Evolutionary conservation across 805 yeast species (phyloP), one percentile per base, ranked within the genome.

Genomic region (Wickerhamomyces hampshirensis): DNA sequence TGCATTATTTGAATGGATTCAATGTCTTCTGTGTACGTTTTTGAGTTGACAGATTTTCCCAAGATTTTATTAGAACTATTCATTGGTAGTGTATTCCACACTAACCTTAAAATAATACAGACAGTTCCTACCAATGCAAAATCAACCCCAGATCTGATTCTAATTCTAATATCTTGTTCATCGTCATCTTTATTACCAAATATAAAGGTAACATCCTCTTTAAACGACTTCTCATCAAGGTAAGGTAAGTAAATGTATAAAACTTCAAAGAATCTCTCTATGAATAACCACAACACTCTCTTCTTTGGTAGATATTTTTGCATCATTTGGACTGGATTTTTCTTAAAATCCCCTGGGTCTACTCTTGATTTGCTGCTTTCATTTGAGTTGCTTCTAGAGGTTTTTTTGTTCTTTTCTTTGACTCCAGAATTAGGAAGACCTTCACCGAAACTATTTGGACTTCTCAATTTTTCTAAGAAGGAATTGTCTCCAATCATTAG

Each of bases 231-330:
- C 51, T 81, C 86, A 55, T 81, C 87, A 23, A 81, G 58, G 43
- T 72, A 77, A 3, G 93, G 89, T 47, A 81, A 64, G 38, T 72
- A 78, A 11, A 84, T 71, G 52, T 83, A 83, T 5, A 81, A 58
- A 23, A 68, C 65, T 9, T 65, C 66, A 51, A 82, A 82, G 44
- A 74, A 82, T 43, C 78, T 62, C 40, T 78, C 75, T 19, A 81
- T 59, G 33, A 78, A 60, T 30, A 68, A 49, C 75, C 83, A 74
- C 7, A 80, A 65, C 1, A 75, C 67, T 39, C 65, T 66, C 46
- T 73, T 71, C 19, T 62, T 66, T 0, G 89, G 89, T 31, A 81
- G 48, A 35, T 64, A 59, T 37, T 61, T 61, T 43, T 70, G 69
- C 41, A 69, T 63, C 51, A 45, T 44, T 4, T 37, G 44, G 7